Evolutionary conservation across 2,329 filamentous ascomycete species (phyloP).

Genomic region (Botrytis paeoniae): DNA sequence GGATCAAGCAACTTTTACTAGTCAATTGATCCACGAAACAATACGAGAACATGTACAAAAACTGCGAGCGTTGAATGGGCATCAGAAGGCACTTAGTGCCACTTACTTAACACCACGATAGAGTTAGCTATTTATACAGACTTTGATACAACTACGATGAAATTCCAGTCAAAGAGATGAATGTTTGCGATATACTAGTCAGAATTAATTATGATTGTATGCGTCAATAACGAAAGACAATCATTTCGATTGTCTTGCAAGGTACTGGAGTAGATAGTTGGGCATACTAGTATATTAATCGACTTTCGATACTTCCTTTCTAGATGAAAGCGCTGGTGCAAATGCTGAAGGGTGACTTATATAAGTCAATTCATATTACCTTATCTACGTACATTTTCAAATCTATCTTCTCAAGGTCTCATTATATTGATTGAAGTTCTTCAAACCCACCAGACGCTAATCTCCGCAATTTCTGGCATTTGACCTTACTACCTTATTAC

Average conservation of each 20-base stretch:
- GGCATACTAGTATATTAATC: background rate
- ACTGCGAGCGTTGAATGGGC: background rate
- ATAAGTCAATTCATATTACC: background rate
- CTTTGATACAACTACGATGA: background rate
- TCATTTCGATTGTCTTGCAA: background rate
- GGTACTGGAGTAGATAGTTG: background rate
- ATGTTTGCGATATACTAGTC: background rate
- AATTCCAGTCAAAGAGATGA: background rate
- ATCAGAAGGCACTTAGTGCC: background rate
- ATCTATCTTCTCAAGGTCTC: background rate
- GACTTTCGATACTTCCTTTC: background rate
- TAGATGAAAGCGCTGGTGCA: background rate
- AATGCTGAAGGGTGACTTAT: background rate
- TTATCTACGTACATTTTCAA: background rate
- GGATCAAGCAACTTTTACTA: background rate
- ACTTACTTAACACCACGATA: background rate
- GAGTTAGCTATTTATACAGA: conserved; percentile 10
- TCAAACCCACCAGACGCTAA: background rate
- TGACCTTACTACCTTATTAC: background rate
- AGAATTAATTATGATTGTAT: background rate
- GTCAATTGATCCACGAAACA: conserved; percentile 9
- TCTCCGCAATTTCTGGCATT: background rate
- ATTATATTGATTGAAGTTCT: background rate
- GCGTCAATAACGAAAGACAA: background rate
- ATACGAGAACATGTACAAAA: conserved; percentile 12